Evolutionary conservation across 2,329 filamentous ascomycete species (phyloP), one percentile per base, ranked within the genome.

Genomic region (Verticillium longisporum): DNA sequence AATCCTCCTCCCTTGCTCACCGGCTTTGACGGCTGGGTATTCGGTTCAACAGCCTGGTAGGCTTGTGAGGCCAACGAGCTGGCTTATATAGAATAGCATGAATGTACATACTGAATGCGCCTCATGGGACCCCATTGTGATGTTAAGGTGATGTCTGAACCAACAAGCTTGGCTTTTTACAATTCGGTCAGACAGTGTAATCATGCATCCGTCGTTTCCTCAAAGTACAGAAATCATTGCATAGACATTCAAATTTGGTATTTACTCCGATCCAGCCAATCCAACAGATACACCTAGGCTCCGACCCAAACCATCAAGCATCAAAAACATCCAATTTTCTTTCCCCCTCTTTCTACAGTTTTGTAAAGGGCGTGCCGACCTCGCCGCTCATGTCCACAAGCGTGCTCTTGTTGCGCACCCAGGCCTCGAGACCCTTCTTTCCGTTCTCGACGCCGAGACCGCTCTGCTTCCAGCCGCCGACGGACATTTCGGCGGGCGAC

Each of bases 381-480:
- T 74, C 80, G 37, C 88, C 89, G 53, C 86, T 85, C 81, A 93
- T 89, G 73, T 96, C 92, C 2, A 96, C 88, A 34, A 96, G 75
- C 1, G 91, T 96, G 74, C 91, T 96, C 81, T 95, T 96, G 68
- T 93, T 95, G 75, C 86, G 81, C 59, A 92, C 83, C 88, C 92
- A 97, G 3, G 90, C 88, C 73, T 90, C 88, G 60, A 97, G 81
- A 0, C 92, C 92, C 68, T 83, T 85, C 62, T 86, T 80, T 3
- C 92, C 92, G 73, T 97, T 97, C 80, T 96, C 92, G 1, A 96
- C 87, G 0, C 92, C 92, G 10, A 96, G 77, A 37, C 92, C 92
- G 71, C 91, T 96, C 81, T 90, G 83, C 79, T 96, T 96, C 92
- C 92, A 96, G 0, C 92, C 92, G 10, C 92, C 92, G 0, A 96